phyloP scores from a whole-genome alignment of 148 eudicot species.

The Silene latifolia region DNA sequence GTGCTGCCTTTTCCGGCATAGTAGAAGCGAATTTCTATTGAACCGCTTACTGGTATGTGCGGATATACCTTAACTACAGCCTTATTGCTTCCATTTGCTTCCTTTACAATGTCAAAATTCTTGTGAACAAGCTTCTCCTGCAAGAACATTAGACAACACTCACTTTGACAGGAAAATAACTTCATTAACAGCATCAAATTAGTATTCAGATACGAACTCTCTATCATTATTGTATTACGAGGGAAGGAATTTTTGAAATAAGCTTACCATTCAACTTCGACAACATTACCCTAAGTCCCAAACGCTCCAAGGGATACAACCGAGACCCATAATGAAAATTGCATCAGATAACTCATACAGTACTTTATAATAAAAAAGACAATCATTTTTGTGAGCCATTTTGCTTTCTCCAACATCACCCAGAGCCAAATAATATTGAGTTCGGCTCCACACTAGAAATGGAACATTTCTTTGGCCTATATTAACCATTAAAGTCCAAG shows the following conservation, averaged over 20 bases:
- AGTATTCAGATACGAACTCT: not conserved
- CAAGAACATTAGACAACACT: slow-evolving; percentile 17
- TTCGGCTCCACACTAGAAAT: too few species aligned
- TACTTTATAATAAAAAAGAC: too few species aligned
- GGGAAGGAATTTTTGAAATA: not conserved
- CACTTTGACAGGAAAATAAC: not conserved
- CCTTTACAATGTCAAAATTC: slow-evolving; percentile 48
- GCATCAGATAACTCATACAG: too few species aligned
- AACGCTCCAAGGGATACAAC: too few species aligned
- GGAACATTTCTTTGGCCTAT: not conserved
- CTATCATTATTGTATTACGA: not conserved
- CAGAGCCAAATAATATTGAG: too few species aligned
- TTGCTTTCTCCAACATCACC: too few species aligned
- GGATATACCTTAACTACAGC: slow-evolving; percentile 15
- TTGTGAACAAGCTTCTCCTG: slow-evolving; percentile 44
- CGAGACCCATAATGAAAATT: too few species aligned
- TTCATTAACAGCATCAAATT: not conserved
- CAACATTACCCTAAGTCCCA: too few species aligned
- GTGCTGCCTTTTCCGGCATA: slow-evolving; percentile 68
- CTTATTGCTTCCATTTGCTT: slow-evolving; percentile 43
- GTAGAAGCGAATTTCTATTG: slow-evolving; percentile 47
- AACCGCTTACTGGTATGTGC: slow-evolving; percentile 36
- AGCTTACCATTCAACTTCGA: not conserved
- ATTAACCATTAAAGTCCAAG: not conserved
- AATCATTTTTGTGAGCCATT: too few species aligned